Evolutionary conservation across 345 rosid genomes (phyloP), one percentile per base, ranked within the genome.

Genomic region (Boechera stricta): DNA sequence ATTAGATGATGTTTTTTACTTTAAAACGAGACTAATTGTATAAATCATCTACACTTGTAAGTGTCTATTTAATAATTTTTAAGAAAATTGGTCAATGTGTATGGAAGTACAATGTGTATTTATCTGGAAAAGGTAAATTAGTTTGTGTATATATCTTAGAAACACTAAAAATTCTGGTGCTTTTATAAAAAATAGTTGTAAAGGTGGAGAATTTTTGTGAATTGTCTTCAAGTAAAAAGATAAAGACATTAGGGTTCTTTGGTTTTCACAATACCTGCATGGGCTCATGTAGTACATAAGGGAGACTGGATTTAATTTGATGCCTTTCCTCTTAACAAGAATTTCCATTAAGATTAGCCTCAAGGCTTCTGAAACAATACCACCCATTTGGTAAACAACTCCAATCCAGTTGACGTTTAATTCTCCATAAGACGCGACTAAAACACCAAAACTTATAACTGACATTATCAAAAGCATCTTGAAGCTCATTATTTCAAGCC

Each of bases 321-420:
- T 47, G 51, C 51, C 21, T 47, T 47, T 47, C 51, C 51, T 47
- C 21, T 47, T 47, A 47, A 47, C 51, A 47, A 47, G 51, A 47
- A 47, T 15, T 47, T 47, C 51, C 51, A 47, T 47, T 6, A 47
- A 47, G 21, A 47, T 47, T n/a, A 47, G 51, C 53, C 70, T 66
- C 41, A 89, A 78, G 66, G 97, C 90, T 83, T 91, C 97, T 56
- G 91, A 92, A 71, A 91, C 82, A 69, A 91, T 92, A 63, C 94
- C 93, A 67, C 97, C 97, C 94, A 91, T 91, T 83, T 91, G 97
- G 75, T 91, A 91, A 61, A 91, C 88, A 88, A 94, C 53, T 69
- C 97, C 97, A 71, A 88, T 77, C 97, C 92, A 89, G 78, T 47
- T 88, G 60, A 91, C 88, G 63, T 84, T 82, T 62, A 91, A 87